Conservation (phyloP, 2,329 filamentous ascomycete genomes). For the Pseudogymnoascus sp. region DNA sequence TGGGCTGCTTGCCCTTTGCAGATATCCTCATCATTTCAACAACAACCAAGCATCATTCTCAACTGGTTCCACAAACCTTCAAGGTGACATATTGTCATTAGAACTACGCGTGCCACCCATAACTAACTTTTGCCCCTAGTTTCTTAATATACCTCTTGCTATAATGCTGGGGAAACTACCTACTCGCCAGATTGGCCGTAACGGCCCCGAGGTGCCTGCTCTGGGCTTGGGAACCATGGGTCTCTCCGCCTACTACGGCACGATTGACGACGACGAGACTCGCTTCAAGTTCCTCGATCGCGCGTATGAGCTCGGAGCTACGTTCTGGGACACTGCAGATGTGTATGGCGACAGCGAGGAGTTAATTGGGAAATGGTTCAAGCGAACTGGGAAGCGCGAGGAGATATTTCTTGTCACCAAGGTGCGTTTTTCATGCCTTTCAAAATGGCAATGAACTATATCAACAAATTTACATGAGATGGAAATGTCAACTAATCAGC, state of each 20-base stretch:
- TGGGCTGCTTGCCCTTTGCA: neutral
- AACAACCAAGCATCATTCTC: neutral
- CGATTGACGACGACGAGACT: constrained; percentile 28
- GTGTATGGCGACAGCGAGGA: constrained; percentile 36
- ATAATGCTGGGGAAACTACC: constrained; percentile 14
- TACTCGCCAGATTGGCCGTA: constrained; percentile 23
- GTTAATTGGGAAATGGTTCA: constrained; percentile 42
- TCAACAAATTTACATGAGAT: neutral
- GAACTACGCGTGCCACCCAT: neutral
- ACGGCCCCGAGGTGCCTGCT: constrained; percentile 25
- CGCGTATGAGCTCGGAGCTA: constrained; percentile 32
- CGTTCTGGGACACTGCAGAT: constrained; percentile 32
- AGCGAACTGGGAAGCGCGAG: constrained; percentile 34
- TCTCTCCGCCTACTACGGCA: constrained; percentile 28
- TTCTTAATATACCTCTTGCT: neutral
- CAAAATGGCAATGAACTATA: constrained; percentile 28
- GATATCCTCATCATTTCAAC: neutral
- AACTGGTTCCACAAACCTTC: neutral
- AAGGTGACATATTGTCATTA: neutral
- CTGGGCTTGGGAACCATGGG: constrained; percentile 29
- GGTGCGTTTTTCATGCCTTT: constrained; percentile 10
- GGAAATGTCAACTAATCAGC: neutral
- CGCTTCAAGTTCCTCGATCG: constrained; percentile 34
- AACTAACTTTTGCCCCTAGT: neutral
- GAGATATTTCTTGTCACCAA: constrained; percentile 43